Evolutionary conservation across 768 basidiomycete genomes (phyloP).

Genomic region (Xerocomellus chrysenteron): DNA sequence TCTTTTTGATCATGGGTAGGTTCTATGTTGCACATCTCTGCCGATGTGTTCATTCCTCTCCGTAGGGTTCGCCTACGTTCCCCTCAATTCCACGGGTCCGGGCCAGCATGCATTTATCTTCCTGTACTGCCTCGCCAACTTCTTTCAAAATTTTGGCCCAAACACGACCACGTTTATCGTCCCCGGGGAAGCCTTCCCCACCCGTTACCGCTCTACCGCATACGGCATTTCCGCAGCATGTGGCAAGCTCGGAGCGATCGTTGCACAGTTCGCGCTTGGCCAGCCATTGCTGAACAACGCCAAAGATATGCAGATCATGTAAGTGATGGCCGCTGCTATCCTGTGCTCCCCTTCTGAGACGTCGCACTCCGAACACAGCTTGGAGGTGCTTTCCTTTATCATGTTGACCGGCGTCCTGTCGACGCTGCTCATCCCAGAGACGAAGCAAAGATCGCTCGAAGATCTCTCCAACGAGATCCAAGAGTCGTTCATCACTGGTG

Average conservation of each 20-base stretch:
- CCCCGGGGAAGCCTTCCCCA: conserved; percentile 78
- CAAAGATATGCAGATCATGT: conserved; percentile 66
- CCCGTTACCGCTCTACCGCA: conserved; percentile 67
- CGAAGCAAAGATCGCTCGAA: conserved; percentile 63
- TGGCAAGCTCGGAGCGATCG: conserved; percentile 75
- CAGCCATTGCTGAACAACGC: conserved; percentile 54
- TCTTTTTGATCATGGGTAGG: conserved; percentile 71
- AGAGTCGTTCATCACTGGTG: conserved; percentile 49
- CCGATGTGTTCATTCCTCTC: background rate
- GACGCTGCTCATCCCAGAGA: conserved; percentile 81
- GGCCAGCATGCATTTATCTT: conserved; percentile 57
- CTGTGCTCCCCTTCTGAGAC: conserved; percentile 1
- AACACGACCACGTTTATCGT: conserved; percentile 72
- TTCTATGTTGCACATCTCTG: background rate
- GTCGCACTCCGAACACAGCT: conserved; percentile 32
- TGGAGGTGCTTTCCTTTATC: conserved; percentile 79
- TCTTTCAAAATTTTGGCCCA: conserved; percentile 19
- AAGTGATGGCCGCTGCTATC: conserved; percentile 25
- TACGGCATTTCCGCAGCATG: conserved; percentile 76
- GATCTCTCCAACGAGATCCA: conserved; percentile 73
- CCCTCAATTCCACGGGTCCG: conserved; percentile 44
- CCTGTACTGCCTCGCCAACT: conserved; percentile 15
- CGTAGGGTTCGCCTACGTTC: conserved; percentile 63
- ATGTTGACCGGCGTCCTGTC: conserved; percentile 85
- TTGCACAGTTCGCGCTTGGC: conserved; percentile 75